Evolutionary conservation across 2,329 filamentous ascomycete species (phyloP), one percentile per base, ranked within the genome.

Genomic region (Aspergillus niger): DNA sequence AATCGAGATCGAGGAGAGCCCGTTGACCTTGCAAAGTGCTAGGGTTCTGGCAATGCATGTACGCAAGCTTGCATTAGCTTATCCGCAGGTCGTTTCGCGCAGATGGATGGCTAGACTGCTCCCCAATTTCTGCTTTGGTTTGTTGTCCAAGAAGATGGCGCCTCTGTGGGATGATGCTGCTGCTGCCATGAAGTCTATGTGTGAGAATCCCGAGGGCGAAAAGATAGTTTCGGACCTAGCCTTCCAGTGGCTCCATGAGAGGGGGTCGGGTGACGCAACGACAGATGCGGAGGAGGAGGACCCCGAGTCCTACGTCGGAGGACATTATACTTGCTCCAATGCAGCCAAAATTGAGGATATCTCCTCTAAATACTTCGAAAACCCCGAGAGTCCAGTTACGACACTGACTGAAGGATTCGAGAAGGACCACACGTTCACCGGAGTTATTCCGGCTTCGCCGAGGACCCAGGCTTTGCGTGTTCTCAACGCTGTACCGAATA

Each of bases 121-220:
- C 30, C 91, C 93, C 0, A 83, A 86, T 0, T 98, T 93, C 70
- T 88, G 92, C 68, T 97, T 97, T 68, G 95, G 95, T 52, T 85
- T 97, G 76, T 83, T 98, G 61, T 95, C 93, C 0, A 87, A 96
- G 52, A 91, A 90, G 67, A 82, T 97, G 65, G 86, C 92, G 0
- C 92, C 92, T 38, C 82, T 96, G 5, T 97, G 94, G 91, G 91
- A 96, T 62, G 91, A 96, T 69, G 86, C 91, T 0, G 86, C 89
- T 54, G 85, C 87, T 57, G 87, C 91, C 0, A 78, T 99, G 70
- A 90, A 91, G 69, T 83, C 89, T 55, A 87, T 99, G 57, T 85
- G 88, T 20, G 84, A 91, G 66, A 84, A 83, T 22, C 88, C 89
- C 65, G 76, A 80, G 41, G 92, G 91, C 22, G 92, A 97, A 72